Evolutionary conservation across 257 asterid genomes (phyloP), one percentile per base, ranked within the genome.

Genomic region (Vinca minor): DNA sequence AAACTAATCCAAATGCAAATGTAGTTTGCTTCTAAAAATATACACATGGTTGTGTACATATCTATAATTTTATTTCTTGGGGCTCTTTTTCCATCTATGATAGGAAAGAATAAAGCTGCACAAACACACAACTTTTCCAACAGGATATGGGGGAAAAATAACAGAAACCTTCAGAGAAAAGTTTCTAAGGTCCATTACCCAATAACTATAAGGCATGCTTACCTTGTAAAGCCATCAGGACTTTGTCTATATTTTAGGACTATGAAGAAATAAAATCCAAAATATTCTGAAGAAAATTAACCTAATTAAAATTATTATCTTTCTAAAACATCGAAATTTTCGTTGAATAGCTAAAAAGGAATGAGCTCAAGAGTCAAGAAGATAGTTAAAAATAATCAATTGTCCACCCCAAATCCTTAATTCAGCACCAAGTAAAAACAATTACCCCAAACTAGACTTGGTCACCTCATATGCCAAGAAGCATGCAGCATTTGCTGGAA

Each of bases 401-500:
- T 47, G n/a, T 9, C 21, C 56, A 47, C 41, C 60, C 18, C n/a
- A 55, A 45, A 38, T 13, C 32, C 59, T 38, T 34, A 12, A 26
- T 18, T 48, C 13, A 25, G 17, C 48, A 46, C 14, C 29, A 38
- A 31, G 12, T 3, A 46, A 28, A 65, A 73, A 73, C 6, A 36
- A 71, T 85, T 79, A 87, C 11, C 91, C 96, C 64, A 91, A 79
- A 82, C 86, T 79, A 52, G 95, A 82, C 78, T 80, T 79, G 1
- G 85, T 81, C 48, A 87, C 77, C 74, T 87, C 97, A 60, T 87
- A 91, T 5, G 87, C 96, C 85, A 91, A 74, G 84, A 91, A 91
- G 73, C 94, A 84, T 0, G 97, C 95, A 12, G 87, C 96, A 71
- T 87, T 85, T 38, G 96, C 96, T 6, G 97, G 96, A 68, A 91